A percentile compares a stretch with the other conserved stretches of the same genome.
Evolutionary conservation across 768 basidiomycete species (phyloP).

Genomic region (Tylopilus rubrobrunneus): DNA sequence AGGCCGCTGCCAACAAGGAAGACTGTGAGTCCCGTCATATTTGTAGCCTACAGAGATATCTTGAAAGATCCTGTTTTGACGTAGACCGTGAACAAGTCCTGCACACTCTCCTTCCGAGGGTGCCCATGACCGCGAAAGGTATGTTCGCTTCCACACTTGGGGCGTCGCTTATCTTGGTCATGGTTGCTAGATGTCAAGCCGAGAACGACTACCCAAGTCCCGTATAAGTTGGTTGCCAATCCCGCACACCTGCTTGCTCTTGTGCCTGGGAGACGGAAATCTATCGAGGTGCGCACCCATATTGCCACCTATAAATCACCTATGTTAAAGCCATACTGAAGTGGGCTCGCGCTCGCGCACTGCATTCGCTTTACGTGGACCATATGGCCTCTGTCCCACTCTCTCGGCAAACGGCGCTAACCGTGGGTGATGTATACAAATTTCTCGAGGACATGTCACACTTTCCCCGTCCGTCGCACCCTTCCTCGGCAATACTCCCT

Average conservation of each 20-base stretch:
- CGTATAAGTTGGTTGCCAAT: constrained; percentile 38
- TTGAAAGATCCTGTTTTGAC: background rate
- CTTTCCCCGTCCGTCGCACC: constrained; percentile 32
- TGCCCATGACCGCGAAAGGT: constrained; percentile 46
- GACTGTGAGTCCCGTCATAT: constrained; percentile 15
- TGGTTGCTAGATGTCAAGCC: constrained; percentile 33
- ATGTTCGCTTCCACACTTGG: background rate
- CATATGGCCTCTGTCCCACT: constrained; percentile 18
- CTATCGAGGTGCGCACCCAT: constrained; percentile 40
- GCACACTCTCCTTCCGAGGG: constrained; percentile 34
- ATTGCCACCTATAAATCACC: background rate
- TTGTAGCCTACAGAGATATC: background rate
- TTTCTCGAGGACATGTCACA: constrained; percentile 42
- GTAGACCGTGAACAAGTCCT: constrained; percentile 34
- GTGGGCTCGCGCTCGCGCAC: constrained; percentile 44
- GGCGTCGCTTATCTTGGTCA: background rate
- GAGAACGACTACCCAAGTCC: constrained; percentile 25
- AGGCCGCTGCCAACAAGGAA: constrained; percentile 6
- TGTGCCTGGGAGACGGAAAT: constrained; percentile 42
- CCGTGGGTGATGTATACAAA: constrained; percentile 40
- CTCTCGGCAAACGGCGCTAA: constrained; percentile 25
- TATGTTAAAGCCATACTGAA: constrained; percentile 16
- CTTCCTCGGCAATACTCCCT: constrained; percentile 1
- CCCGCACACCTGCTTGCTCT: constrained; percentile 34
- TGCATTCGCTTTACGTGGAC: constrained; percentile 38